Base-by-base conservation (phyloP, 78 protist genomes). In the Polysphondylium violaceum region DNA sequence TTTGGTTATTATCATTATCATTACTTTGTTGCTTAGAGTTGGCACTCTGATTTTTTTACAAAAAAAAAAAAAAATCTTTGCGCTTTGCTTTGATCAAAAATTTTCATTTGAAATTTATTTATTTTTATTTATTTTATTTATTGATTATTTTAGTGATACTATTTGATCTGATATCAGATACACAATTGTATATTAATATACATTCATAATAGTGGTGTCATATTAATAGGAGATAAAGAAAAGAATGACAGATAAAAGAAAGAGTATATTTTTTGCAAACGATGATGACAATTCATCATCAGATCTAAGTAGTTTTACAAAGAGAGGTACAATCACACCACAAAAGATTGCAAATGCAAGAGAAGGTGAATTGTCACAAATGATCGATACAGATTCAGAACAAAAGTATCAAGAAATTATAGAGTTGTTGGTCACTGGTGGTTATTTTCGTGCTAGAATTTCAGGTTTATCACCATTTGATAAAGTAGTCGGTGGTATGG, bases 391-490 rank as follows among this genome's bases (percentile, higher is more conserved):
- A 14, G 93, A 87, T n/a, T 67, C 86, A 17, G 88, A 83, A 65
- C 81, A 74, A 33, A 78, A 76, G 7, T 92, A 73, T 73, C 93
- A 94, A 78, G 92, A 75, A 36, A 93, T 96, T 61, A 76, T 95
- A 31, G 95, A 88, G 60, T 77, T 97, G 40, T 94, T 98, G n/a
- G 74, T 98, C 2, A 97, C 95, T 8, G 99, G 97, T n/a, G 99
- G 99, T 29, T 97, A 97, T 92, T 97, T 97, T 74, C 94, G 99
- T 17, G 98, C 98, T 2, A 79, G 98, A 7, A 90, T 98, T 59
- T 47, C 53, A 12, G 65, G 94, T 43, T 92, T 97, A 33, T 77
- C 95, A 2, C 91, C 93, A 56, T 98, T 98, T 40, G 99, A 98
- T 79, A 93, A 94, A 51, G 94, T 94, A 12, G 93, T 97, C 1